These are phyloP conservation scores for Parsonsia alboflavescens DNA, from an alignment of 257 asterid genomes.

Conservation along the genomic window DNA sequence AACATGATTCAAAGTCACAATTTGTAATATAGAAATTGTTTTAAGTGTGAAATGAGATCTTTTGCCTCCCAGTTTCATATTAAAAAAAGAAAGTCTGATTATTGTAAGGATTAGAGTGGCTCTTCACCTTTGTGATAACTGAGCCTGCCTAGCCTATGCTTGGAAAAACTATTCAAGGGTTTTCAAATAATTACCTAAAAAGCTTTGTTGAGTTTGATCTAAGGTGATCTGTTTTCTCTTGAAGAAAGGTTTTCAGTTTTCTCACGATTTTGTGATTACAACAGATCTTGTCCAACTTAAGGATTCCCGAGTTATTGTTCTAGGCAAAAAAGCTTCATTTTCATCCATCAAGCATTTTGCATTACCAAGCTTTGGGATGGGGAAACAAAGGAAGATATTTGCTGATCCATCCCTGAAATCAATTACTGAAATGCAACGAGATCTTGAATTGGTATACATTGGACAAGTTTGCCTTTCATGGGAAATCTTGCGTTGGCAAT, in stretches of 20 bases:
- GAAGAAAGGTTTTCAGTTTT: background rate
- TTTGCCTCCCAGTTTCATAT: background rate
- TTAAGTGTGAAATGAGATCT: background rate
- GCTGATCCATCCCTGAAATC: slow-evolving; percentile 65
- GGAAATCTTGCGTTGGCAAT: slow-evolving; percentile 72
- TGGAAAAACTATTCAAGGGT: background rate
- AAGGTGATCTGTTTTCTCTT: background rate
- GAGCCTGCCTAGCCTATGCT: slow-evolving; percentile 4
- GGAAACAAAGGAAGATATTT: slow-evolving; percentile 46
- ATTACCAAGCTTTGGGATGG: slow-evolving; percentile 37
- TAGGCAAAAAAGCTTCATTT: slow-evolving; percentile 29
- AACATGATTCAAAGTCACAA: background rate
- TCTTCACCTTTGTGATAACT: background rate
- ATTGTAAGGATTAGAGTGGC: background rate
- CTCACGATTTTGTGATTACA: slow-evolving; percentile 4
- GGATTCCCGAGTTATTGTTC: slow-evolving; percentile 44
- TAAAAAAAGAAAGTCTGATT: too few species aligned
- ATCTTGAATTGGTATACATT: slow-evolving; percentile 63
- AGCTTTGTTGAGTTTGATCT: background rate
- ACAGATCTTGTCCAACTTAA: slow-evolving; percentile 70
- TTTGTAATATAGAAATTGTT: background rate
- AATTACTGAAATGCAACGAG: slow-evolving; percentile 40
- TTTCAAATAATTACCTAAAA: background rate
- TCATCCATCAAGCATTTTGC: slow-evolving; percentile 23
- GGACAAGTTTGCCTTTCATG: slow-evolving; percentile 77